phyloP scores from a whole-genome alignment of 768 basidiomycete genomes.

The Panellus pusillus region DNA sequence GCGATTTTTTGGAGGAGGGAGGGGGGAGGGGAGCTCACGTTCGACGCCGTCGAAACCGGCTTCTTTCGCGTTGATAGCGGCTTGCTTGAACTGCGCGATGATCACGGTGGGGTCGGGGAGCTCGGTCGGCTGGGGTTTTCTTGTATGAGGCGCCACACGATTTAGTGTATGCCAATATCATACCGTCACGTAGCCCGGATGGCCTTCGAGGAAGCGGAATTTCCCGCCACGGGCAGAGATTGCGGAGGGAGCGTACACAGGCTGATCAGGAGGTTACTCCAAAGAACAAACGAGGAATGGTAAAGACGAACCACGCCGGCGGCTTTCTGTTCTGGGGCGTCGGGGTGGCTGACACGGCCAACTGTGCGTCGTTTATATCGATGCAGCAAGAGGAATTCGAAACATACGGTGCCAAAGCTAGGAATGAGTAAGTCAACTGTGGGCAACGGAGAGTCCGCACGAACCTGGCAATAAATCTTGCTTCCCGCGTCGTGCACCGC shows the following conservation, averaged over 20 bases:
- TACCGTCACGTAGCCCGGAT: slow-evolving; percentile 28
- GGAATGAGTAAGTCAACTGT: not conserved
- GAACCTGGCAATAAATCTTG: slow-evolving; percentile 44
- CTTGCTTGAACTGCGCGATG: slow-evolving; percentile 29
- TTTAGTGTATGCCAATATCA: too few relatives aligned
- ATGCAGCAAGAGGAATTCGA: not conserved
- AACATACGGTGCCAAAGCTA: slow-evolving; percentile 32
- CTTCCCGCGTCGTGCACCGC: slow-evolving; percentile 46
- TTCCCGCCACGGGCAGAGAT: slow-evolving; percentile 28
- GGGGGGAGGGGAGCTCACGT: not conserved
- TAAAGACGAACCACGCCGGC: slow-evolving; percentile 37
- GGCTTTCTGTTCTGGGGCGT: slow-evolving; percentile 33
- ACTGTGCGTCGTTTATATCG: not conserved
- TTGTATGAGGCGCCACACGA: too few relatives aligned
- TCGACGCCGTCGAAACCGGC: slow-evolving; percentile 31
- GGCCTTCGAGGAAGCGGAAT: slow-evolving; percentile 26
- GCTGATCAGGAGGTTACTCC: slow-evolving; percentile 24
- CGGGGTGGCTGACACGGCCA: slow-evolving; percentile 1
- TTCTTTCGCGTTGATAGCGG: slow-evolving; percentile 25
- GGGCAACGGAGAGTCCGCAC: not conserved
- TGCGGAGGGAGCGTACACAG: slow-evolving; percentile 41
- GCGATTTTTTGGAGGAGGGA: not conserved
- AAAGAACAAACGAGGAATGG: not conserved
- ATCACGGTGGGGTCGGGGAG: slow-evolving; percentile 31
- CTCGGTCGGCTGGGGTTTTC: slow-evolving; percentile 12